Conservation (phyloP, 306 rosid genomes). For the Ormosia semicastrata region DNA sequence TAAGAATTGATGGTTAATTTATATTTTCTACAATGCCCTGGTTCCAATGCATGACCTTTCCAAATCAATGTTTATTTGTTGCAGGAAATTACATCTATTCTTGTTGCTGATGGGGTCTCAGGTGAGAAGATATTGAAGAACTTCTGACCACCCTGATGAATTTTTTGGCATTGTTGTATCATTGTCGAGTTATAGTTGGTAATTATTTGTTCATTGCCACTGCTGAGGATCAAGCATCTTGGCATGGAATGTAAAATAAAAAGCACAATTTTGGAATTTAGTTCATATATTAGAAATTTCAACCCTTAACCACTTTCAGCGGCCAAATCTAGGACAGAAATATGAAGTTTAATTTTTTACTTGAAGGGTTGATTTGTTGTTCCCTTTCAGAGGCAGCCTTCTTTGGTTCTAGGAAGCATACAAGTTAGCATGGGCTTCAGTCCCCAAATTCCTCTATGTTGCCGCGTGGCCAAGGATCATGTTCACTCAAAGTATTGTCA, state of each 20-base stretch:
- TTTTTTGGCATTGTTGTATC: conserved; percentile 54
- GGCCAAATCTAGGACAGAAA: background rate
- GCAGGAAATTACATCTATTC: conserved; percentile 93
- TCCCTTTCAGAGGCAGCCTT: background rate
- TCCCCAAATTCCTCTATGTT: background rate
- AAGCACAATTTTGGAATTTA: conserved; percentile 39
- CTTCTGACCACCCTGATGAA: conserved; percentile 47
- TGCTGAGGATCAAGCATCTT: conserved; percentile 52
- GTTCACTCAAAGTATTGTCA: background rate
- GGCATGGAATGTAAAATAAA: conserved; percentile 46
- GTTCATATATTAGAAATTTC: conserved; percentile 13
- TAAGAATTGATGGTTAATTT: background rate
- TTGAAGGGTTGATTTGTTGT: background rate
- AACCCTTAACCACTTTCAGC: conserved; percentile 6
- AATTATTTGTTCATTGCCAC: conserved; percentile 42
- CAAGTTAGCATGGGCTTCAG: background rate
- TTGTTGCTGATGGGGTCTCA: conserved; percentile 78
- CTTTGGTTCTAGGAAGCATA: background rate
- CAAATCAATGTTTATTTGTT: conserved; percentile 12
- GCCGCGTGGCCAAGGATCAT: background rate
- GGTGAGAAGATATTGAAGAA: conserved; percentile 83
- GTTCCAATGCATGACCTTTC: background rate
- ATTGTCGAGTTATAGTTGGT: conserved; percentile 24
- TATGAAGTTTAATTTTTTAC: background rate
- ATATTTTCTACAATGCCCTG: background rate